Conservation (phyloP, 495 filamentous ascomycete species). For the Penicillium dipodomyicola region DNA sequence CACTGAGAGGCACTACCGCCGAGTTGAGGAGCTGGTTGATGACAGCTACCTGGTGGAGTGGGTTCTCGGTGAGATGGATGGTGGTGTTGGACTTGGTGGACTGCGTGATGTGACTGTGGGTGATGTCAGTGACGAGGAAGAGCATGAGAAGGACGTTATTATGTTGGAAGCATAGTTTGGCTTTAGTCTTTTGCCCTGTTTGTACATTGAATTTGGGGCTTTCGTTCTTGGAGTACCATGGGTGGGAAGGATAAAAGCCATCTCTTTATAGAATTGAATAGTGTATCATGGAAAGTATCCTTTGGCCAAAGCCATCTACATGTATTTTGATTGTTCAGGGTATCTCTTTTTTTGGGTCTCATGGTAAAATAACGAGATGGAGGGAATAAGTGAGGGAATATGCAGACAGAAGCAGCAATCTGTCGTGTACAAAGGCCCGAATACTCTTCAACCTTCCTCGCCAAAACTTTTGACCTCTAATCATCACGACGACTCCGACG, state of each 20-base stretch:
- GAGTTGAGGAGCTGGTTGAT: slow-evolving; percentile 85
- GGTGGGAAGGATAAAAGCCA: slow-evolving; percentile 31
- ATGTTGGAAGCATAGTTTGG: slow-evolving; percentile 40
- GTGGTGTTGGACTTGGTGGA: slow-evolving; percentile 45
- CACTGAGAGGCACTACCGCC: slow-evolving; percentile 85
- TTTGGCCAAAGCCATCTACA: neutral
- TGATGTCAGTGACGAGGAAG: slow-evolving; percentile 26
- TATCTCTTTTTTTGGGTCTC: slow-evolving; percentile 22
- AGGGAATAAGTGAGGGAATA: no score
- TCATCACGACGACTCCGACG: slow-evolving; percentile 35
- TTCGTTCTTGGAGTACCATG: slow-evolving; percentile 27
- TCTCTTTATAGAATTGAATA: slow-evolving; percentile 30
- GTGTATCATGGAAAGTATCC: slow-evolving; percentile 3
- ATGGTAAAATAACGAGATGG: neutral
- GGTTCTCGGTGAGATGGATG: slow-evolving; percentile 90
- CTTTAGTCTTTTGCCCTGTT: slow-evolving; percentile 15
- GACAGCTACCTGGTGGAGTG: slow-evolving; percentile 94
- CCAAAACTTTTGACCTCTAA: slow-evolving; percentile 13
- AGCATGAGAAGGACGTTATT: slow-evolving; percentile 46
- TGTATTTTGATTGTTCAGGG: slow-evolving; percentile 16
- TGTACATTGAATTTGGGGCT: slow-evolving; percentile 34
- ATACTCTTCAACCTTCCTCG: neutral
- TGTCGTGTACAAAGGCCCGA: slow-evolving; percentile 11
- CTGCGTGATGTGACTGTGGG: slow-evolving; percentile 28
- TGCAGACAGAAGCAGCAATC: slow-evolving; percentile 3